A percentile compares a stretch with the other conserved stretches of the same genome.
These are phyloP conservation scores for Hawksworthiomyces lignivorus DNA, from an alignment of 2,329 filamentous ascomycete species.

Conservation along the genomic window DNA sequence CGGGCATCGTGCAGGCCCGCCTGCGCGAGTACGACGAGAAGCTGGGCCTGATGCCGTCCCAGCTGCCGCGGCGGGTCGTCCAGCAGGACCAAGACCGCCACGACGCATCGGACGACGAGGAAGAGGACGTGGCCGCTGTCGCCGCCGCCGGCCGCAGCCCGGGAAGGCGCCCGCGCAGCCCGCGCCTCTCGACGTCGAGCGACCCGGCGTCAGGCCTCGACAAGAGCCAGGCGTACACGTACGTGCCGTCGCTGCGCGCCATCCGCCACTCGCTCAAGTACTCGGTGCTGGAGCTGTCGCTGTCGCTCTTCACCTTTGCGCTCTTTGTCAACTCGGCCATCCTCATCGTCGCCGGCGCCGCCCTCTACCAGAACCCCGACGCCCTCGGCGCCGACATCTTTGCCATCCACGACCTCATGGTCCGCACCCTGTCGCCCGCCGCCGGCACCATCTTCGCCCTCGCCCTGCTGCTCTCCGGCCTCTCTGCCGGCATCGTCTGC, in stretches of 20 bases:
- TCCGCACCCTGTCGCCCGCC: slow-evolving; percentile 58
- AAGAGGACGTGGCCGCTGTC: slow-evolving; percentile 14
- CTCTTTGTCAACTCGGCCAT: slow-evolving; percentile 80
- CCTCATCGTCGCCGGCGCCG: slow-evolving; percentile 72
- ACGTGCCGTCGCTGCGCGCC: slow-evolving; percentile 64
- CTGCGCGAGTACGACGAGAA: slow-evolving; percentile 56
- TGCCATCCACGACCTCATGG: slow-evolving; percentile 68
- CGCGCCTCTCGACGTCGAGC: background rate
- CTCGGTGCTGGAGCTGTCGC: slow-evolving; percentile 60
- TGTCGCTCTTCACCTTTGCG: slow-evolving; percentile 74
- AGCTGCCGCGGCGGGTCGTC: background rate
- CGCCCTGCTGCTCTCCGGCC: slow-evolving; percentile 70
- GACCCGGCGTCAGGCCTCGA: slow-evolving; percentile 19
- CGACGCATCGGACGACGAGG: slow-evolving; percentile 18
- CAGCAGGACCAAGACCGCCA: slow-evolving; percentile 16
- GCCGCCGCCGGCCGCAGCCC: slow-evolving; percentile 4
- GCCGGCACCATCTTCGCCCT: slow-evolving; percentile 81
- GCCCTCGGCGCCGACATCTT: slow-evolving; percentile 71
- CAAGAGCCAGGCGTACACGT: slow-evolving; percentile 41
- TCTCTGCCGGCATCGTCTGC: slow-evolving; percentile 78
- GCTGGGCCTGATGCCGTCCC: slow-evolving; percentile 41
- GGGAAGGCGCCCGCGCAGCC: background rate
- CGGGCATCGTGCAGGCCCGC: slow-evolving; percentile 60
- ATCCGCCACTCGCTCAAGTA: slow-evolving; percentile 68
- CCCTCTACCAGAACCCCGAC: slow-evolving; percentile 55